A percentile compares a stretch with the other conserved stretches of the same genome.
phyloP scores from a whole-genome alignment of 345 rosid genomes.

The Xanthoceras sorbifolium region DNA sequence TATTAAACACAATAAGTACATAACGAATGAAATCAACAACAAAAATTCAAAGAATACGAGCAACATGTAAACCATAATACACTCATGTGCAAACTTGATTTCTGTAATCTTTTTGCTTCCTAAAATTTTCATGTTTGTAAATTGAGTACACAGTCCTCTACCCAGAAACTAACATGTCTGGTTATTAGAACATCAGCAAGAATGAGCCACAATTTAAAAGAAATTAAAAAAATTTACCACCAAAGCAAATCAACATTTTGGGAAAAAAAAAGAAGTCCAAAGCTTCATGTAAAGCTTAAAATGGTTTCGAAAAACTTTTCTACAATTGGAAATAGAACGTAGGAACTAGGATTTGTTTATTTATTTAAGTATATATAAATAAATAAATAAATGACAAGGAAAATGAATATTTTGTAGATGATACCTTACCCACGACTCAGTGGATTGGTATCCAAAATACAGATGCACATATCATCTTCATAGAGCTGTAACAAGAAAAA shows the following conservation, averaged over 20 bases:
- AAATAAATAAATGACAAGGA: not conserved
- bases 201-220: not conserved
- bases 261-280: no score
- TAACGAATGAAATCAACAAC: not conserved
- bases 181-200: not conserved
- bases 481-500: conserved; percentile 57
- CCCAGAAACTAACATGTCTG: not conserved
- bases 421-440: conserved; percentile 86
- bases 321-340: no score
- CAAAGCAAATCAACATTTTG: no score
- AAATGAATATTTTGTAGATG: conserved; percentile 17
- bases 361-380: no score
- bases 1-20: conserved; percentile 10
- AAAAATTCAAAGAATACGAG: not conserved
- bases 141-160: not conserved
- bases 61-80: not conserved
- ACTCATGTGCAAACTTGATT: not conserved
- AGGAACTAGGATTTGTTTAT: no score
- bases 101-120: no score
- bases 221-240: not conserved
- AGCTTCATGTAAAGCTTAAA: no score
- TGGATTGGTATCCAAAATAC: conserved; percentile 84
- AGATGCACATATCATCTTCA: conserved; percentile 86
- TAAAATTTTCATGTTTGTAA: no score
- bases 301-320: no score